These are phyloP conservation scores for Evernia prunastri DNA, from an alignment of 495 filamentous ascomycete species.

Conservation along the genomic window DNA sequence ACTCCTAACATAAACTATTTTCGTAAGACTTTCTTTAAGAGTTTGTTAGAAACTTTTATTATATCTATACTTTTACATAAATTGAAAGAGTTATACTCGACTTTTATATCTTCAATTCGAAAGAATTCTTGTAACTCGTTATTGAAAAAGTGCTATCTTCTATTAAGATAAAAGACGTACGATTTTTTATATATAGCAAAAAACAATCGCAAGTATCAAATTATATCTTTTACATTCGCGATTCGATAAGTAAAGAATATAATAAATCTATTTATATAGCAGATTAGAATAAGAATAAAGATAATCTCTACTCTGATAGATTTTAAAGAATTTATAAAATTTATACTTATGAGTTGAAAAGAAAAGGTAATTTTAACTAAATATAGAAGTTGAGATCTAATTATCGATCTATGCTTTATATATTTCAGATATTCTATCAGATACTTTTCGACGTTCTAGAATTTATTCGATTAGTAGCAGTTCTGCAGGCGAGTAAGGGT, in stretches of 20 bases:
- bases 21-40: background rate
- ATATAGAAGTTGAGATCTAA: background rate
- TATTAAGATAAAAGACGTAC: too few relatives aligned
- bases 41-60: background rate
- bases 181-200: background rate
- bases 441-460: background rate
- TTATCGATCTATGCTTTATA: background rate
- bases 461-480: too few relatives aligned
- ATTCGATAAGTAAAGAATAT: too few relatives aligned
- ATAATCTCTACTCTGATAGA: background rate
- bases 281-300: background rate
- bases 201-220: background rate
- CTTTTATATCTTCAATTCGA: background rate
- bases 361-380: background rate
- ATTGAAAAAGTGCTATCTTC: too few relatives aligned
- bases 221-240: background rate
- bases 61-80: background rate
- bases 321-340: background rate
- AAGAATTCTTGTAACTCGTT: too few relatives aligned
- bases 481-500: background rate
- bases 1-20: too few relatives aligned
- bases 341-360: background rate
- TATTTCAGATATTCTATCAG: background rate
- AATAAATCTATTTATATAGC: background rate
- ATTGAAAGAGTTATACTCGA: background rate